These are phyloP conservation scores for Fusarium sambucinum DNA, from an alignment of 2,329 filamentous ascomycete genomes.

Conservation along the genomic window DNA sequence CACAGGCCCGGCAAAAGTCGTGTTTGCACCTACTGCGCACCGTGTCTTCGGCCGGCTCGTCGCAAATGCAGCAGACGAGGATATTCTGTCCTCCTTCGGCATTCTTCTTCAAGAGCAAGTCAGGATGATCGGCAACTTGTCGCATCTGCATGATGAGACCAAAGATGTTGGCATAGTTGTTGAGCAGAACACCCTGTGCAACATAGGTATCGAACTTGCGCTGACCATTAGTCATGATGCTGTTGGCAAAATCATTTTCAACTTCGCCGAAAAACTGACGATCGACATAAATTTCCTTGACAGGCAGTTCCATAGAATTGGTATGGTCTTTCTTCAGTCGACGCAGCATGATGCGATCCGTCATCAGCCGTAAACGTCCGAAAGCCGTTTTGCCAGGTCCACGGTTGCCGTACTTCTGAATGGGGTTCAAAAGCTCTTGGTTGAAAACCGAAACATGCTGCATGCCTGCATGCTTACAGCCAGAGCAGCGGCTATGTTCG, in stretches of 20 bases:
- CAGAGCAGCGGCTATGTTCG: slow-evolving; percentile 75
- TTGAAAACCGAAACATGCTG: slow-evolving; percentile 78
- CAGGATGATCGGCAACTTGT: slow-evolving; percentile 95
- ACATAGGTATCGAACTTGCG: slow-evolving; percentile 97
- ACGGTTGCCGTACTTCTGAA: slow-evolving; percentile 70
- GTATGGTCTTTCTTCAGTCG: slow-evolving; percentile 95
- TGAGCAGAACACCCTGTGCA: slow-evolving; percentile 89
- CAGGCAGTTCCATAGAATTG: slow-evolving; percentile 93
- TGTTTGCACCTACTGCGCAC: slow-evolving; percentile 93
- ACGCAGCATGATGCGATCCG: slow-evolving; percentile 93
- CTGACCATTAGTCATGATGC: slow-evolving; percentile 92
- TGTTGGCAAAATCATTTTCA: slow-evolving; percentile 93
- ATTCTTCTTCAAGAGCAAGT: slow-evolving; percentile 91
- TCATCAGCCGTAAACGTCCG: slow-evolving; percentile 75
- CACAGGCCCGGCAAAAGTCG: slow-evolving; percentile 68
- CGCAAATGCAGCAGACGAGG: slow-evolving; percentile 92
- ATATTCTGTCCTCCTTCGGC: slow-evolving; percentile 89
- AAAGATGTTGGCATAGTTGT: slow-evolving; percentile 99
- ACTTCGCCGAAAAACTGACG: slow-evolving; percentile 97
- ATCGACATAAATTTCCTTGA: slow-evolving; percentile 92
- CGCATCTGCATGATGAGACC: slow-evolving; percentile 99
- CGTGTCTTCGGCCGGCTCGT: slow-evolving; percentile 94
- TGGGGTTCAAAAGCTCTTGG: slow-evolving; percentile 92
- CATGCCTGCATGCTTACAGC: slow-evolving; percentile 66
- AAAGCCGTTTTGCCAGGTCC: not conserved